These are phyloP conservation scores for Tricholoma sp. DNA, from an alignment of 768 basidiomycete genomes.

Conservation along the genomic window DNA sequence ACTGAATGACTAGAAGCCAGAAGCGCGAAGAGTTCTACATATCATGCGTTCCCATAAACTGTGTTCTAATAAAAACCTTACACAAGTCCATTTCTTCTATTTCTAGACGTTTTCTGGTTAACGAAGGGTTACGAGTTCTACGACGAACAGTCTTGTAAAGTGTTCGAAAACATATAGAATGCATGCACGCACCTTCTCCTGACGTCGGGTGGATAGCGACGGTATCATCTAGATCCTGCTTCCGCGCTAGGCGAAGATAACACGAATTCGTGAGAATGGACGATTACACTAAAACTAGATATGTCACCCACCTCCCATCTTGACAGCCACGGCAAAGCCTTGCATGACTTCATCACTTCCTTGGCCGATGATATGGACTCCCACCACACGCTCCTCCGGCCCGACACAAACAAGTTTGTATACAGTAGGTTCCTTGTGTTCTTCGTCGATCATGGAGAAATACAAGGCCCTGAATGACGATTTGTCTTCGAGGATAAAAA, in stretches of 20 bases:
- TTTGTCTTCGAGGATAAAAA: slow-evolving; percentile 49
- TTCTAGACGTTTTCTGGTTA: slow-evolving; percentile 5
- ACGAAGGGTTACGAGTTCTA: slow-evolving; percentile 50
- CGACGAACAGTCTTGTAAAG: slow-evolving; percentile 8
- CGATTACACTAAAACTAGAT: not conserved
- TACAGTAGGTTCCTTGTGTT: slow-evolving; percentile 91
- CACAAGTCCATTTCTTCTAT: not conserved
- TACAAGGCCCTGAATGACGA: slow-evolving; percentile 81
- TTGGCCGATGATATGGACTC: slow-evolving; percentile 85
- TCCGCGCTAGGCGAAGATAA: slow-evolving; percentile 44
- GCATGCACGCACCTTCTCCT: slow-evolving; percentile 56
- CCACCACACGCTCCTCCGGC: slow-evolving; percentile 92
- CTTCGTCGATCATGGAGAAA: slow-evolving; percentile 85
- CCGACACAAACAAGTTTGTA: slow-evolving; percentile 90
- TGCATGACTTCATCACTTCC: slow-evolving; percentile 95
- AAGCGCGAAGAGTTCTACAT: not conserved
- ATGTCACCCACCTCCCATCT: slow-evolving; percentile 68
- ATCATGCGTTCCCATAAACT: not conserved
- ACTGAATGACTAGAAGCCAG: not conserved
- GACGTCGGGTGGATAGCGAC: slow-evolving; percentile 92
- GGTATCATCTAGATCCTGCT: slow-evolving; percentile 80
- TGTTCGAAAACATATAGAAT: not conserved
- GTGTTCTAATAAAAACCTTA: not conserved
- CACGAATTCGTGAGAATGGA: slow-evolving; percentile 1
- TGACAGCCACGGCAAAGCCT: slow-evolving; percentile 95